A percentile compares a stretch with the other conserved stretches of the same genome.
Conservation (phyloP, 257 asterid species). For the Solanum chilense region DNA sequence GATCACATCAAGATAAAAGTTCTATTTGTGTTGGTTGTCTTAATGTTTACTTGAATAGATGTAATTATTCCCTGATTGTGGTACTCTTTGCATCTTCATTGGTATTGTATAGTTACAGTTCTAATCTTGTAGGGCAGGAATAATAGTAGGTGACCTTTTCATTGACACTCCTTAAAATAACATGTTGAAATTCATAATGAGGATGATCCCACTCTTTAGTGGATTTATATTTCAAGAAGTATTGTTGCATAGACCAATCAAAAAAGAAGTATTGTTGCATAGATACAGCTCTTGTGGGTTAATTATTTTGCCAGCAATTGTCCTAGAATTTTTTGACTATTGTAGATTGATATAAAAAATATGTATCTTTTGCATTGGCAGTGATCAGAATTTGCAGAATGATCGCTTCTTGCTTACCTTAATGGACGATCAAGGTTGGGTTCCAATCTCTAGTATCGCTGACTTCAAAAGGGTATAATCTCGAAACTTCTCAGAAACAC, state of each 20-base stretch:
- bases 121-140: not conserved
- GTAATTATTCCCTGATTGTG: not conserved
- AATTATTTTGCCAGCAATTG: not conserved
- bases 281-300: not conserved
- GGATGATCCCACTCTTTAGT: not conserved
- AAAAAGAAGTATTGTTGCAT: not conserved
- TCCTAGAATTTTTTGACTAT: not conserved
- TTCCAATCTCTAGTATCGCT: slow-evolving; percentile 57
- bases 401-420: slow-evolving; percentile 66
- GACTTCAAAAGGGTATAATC: slow-evolving; percentile 66
- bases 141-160: not conserved
- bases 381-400: slow-evolving; percentile 67
- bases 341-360: not conserved
- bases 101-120: not conserved
- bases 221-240: not conserved
- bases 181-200: not conserved
- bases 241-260: not conserved
- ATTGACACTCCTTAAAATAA: not conserved
- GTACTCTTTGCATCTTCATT: not conserved
- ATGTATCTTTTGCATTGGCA: slow-evolving; percentile 21
- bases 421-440: slow-evolving; percentile 97
- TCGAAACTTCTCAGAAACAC: not conserved
- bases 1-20: not conserved
- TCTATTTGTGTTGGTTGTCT: not conserved
- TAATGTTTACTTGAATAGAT: not conserved